Evolutionary conservation across 352 stramenopile genomes (phyloP), one percentile per base, ranked within the genome.

Genomic region (Phytophthora colocasiae): DNA sequence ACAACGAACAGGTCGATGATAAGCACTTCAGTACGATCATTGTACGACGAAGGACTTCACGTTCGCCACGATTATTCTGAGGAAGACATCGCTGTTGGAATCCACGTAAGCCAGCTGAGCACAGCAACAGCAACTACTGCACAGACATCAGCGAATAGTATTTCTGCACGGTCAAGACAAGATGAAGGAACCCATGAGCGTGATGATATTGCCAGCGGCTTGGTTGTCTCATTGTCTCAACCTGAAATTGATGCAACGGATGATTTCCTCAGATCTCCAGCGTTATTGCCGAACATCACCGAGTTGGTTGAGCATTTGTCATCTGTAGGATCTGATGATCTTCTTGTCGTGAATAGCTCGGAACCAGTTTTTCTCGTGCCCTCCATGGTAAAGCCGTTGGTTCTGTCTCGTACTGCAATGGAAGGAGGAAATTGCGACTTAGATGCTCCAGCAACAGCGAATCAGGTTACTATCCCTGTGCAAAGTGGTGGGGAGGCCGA

Each of bases 41-140:
- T 34, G 14, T 44, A 41, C 51, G 49, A 63, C 47, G 66, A 74
- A 61, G 36, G 8, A 15, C 46, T 66, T 6, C 55, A 62, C 26
- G 50, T 40, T 27, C 43, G 24, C 29, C 19, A 40, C 12, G 26
- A 57, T 3, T 10, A 12, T 3, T 12, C 3, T 14, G 3, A 4
- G 8, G 31, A 15, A 36, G 31, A 36, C 4, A 36, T 34, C 6
- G 6, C 29, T 34, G 8, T 7, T 34, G 31, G 31, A 36, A 36
- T 36, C 12, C 31, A 36, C 8, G 9, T 4, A 14, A 36, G 31
- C 31, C 43, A 53, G 19, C 24, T 2, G 3, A 61, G 14, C 11
- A 50, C 58, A 7, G 11, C 17, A 19, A 43, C 24, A 44, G n/a
- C 10, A 15, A 17, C 1, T 51, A 2, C 43, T 24, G 38, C 53